Conservation (phyloP, 2,329 filamentous ascomycete species). For the Fusarium hainanense region DNA sequence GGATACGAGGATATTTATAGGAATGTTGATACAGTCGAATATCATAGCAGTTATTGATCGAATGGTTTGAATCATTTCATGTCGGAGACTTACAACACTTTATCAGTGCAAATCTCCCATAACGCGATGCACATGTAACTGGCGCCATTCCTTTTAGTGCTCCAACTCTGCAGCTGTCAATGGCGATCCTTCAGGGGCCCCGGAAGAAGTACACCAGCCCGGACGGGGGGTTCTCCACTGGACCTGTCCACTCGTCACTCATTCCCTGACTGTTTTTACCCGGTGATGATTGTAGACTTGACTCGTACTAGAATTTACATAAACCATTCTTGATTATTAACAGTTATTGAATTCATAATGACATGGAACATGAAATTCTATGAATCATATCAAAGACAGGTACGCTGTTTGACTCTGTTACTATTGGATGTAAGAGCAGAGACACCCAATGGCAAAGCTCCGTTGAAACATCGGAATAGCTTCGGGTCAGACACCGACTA, state of each 20-base stretch:
- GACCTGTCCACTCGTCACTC: background rate
- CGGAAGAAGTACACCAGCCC: background rate
- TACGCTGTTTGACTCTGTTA: no score
- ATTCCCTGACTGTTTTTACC: slow-evolving; percentile 1
- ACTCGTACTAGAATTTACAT: no score
- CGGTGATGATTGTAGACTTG: background rate
- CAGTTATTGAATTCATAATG: no score
- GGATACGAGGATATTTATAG: slow-evolving; percentile 1
- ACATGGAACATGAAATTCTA: fast-evolving
- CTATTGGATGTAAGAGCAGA: no score
- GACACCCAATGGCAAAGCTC: slow-evolving; percentile 15
- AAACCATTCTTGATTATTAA: fast-evolving
- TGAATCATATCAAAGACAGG: background rate
- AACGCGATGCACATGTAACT: slow-evolving; percentile 2
- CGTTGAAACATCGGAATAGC: slow-evolving; percentile 34
- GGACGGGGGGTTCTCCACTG: background rate
- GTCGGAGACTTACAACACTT: background rate
- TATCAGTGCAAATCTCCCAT: background rate
- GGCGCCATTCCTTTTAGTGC: slow-evolving; percentile 35
- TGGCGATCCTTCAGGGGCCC: slow-evolving; percentile 37
- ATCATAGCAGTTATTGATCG: no score
- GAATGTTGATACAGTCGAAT: background rate
- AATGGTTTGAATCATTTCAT: background rate
- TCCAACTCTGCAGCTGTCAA: slow-evolving; percentile 34
- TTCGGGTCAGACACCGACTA: slow-evolving; percentile 16